A percentile compares a stretch with the other conserved stretches of the same genome.
phyloP scores from a whole-genome alignment of 495 filamentous ascomycete genomes.

The Aspergillus biplanus region DNA sequence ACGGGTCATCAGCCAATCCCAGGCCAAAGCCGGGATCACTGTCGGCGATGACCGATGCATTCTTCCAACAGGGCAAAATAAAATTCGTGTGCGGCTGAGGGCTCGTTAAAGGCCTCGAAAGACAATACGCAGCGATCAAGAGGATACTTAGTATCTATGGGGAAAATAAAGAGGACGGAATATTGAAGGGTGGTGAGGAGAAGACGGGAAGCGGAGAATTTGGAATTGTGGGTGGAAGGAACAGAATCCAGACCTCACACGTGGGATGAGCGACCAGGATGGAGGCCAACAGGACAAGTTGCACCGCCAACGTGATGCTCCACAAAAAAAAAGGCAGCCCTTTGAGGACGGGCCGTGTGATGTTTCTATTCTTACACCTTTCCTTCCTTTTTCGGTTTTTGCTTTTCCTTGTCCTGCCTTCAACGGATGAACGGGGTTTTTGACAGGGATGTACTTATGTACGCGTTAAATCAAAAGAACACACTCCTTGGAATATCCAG shows the following conservation, averaged over 20 bases:
- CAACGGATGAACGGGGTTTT: background rate
- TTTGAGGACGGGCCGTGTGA: background rate
- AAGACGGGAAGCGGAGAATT: background rate
- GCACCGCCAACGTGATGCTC: background rate
- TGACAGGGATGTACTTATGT: conserved; percentile 18
- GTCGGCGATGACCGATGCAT: conserved; percentile 16
- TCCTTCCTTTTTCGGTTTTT: background rate
- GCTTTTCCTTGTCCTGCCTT: background rate
- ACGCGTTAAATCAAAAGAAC: conserved; percentile 22
- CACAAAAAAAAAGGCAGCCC: background rate
- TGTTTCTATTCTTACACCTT: conserved; percentile 1
- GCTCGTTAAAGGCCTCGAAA: conserved; percentile 1
- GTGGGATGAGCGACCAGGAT: background rate
- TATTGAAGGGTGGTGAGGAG: background rate
- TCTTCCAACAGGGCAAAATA: background rate
- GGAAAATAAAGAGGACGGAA: background rate
- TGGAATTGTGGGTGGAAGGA: conserved; percentile 2
- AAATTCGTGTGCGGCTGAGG: background rate
- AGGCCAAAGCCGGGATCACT: background rate
- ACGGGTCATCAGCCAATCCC: conserved; percentile 1
- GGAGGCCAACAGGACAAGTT: background rate
- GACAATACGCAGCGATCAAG: background rate
- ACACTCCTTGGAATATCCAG: conserved; percentile 37
- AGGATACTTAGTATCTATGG: too few species aligned
- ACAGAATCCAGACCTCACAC: conserved; percentile 4